Evolutionary conservation across 257 asterid species (phyloP), one percentile per base, ranked within the genome.

Genomic region (Solanum bukasovii): DNA sequence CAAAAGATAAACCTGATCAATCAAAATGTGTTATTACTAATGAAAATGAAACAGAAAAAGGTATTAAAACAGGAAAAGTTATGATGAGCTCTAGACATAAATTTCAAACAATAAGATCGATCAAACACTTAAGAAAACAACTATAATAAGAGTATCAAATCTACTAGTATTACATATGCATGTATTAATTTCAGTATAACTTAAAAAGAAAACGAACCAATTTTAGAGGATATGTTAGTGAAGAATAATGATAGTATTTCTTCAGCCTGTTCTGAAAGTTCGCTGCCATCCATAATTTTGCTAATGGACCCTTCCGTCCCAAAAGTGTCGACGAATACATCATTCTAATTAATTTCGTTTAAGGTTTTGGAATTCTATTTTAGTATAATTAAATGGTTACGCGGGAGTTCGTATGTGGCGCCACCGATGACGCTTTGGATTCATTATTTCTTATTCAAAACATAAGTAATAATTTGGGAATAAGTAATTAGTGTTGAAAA

Each of bases 271-370:
- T 94, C 88, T 95, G 98, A 85, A 96, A 74, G 88, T 92, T 98
- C 31, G 99, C 98, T 4, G 99, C 99, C 67, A 95, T 93, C 98
- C 99, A 96, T 86, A 94, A 98, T 49, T 20, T 49, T 49, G 59
- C 56, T 46, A 46, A 46, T 46, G 18, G 56, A 46, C 6, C 56
- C 56, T 46, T 46, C 56, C 18, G 49, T 4, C 6, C 52, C 20
- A 46, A 46, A 13, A 13, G 3, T 46, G 20, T 46, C 20, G 20
- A 46, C 59, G 59, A 46, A 0, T 46, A 46, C 3, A 46, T 13
- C 63, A 52, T 52, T 52, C 63, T 52, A 56, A 56, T 56, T 3
- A 56, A 20, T 18, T 56, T 20, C 59, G 59, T 46, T 46, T 46
- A 46, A 46, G 59, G 59, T 46, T 46, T 46, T 46, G 20, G 59